A percentile compares a stretch with the other conserved stretches of the same genome.
These are phyloP conservation scores for Vanrija pseudolonga DNA, from an alignment of 1,284 basidiomycete species.

Conservation along the genomic window DNA sequence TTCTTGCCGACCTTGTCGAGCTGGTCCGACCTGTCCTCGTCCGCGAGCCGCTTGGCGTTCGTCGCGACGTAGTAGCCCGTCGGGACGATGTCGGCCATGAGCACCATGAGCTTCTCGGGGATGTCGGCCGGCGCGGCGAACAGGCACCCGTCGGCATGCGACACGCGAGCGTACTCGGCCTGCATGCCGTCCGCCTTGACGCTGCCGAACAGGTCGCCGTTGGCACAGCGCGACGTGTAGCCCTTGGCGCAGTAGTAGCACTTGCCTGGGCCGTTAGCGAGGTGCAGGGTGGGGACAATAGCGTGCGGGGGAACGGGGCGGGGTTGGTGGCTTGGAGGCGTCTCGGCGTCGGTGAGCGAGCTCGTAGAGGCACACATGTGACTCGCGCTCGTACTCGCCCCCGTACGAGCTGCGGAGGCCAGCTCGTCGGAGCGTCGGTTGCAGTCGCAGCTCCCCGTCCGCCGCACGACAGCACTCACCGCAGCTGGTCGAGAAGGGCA, in stretches of 20 bases:
- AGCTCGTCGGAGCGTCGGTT: not conserved
- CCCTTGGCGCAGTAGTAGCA: slow-evolving; percentile 63
- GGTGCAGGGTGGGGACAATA: too few relatives aligned
- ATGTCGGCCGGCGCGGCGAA: slow-evolving; percentile 45
- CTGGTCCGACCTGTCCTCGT: slow-evolving; percentile 19
- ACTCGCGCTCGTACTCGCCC: too few relatives aligned
- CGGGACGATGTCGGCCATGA: slow-evolving; percentile 52
- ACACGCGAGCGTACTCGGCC: slow-evolving; percentile 78
- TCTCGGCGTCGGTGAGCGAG: too few relatives aligned
- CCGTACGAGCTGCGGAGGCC: not conserved
- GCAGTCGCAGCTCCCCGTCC: too few relatives aligned
- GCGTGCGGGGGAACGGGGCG: too few relatives aligned
- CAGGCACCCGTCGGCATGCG: slow-evolving; percentile 51
- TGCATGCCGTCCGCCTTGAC: slow-evolving; percentile 73
- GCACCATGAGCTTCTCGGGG: slow-evolving; percentile 45
- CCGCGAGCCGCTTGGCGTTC: slow-evolving; percentile 43
- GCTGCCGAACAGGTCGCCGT: slow-evolving; percentile 45
- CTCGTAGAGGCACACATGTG: too few relatives aligned
- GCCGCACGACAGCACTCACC: slow-evolving; percentile 54
- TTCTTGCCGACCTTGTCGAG: slow-evolving; percentile 9
- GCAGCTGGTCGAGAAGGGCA: slow-evolving; percentile 79
- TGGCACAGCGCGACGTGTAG: slow-evolving; percentile 69
- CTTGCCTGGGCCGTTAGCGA: slow-evolving; percentile 22
- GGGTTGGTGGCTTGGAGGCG: too few relatives aligned
- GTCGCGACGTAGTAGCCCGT: slow-evolving; percentile 50